Evolutionary conservation across 805 yeast species (phyloP).

Genomic region (Metschnikowia lochheadii): DNA sequence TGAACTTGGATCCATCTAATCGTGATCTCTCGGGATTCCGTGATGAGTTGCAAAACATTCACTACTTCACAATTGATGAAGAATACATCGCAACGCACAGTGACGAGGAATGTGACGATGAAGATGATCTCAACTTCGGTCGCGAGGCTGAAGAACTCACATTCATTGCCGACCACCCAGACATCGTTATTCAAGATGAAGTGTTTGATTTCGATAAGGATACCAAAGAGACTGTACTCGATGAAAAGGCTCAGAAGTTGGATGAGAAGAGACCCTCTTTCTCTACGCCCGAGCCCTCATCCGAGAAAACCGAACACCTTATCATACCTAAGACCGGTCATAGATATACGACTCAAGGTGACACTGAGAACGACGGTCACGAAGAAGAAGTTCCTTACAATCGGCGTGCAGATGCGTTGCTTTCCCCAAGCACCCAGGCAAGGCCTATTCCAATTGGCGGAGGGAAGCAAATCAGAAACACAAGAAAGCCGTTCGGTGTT

Average conservation of each 20-base stretch:
- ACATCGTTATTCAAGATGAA: constrained; percentile 10
- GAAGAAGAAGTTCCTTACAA: constrained; percentile 27
- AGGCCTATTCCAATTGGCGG: constrained; percentile 40
- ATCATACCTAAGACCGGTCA: not conserved
- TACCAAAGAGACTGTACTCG: not conserved
- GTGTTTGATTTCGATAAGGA: constrained; percentile 8
- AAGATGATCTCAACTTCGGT: constrained; percentile 21
- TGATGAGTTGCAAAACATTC: constrained; percentile 54
- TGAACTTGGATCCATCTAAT: constrained; percentile 84
- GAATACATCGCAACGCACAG: constrained; percentile 36
- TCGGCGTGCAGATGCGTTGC: constrained; percentile 41
- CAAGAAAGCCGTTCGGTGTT: constrained; percentile 60
- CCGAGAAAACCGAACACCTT: not conserved
- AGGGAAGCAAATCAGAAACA: constrained; percentile 31
- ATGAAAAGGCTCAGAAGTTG: not conserved
- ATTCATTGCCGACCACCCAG: constrained; percentile 2
- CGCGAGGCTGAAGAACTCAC: constrained; percentile 20
- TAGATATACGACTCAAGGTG: not conserved
- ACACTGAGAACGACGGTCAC: not conserved
- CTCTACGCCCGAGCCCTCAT: not conserved
- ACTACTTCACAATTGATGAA: constrained; percentile 79
- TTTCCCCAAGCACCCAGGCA: constrained; percentile 34
- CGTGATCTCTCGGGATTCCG: constrained; percentile 64
- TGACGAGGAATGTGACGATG: constrained; percentile 46
- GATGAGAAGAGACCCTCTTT: not conserved